Conservation (phyloP, 1,284 basidiomycete species). For the Sanghuangporus sanghuang region DNA sequence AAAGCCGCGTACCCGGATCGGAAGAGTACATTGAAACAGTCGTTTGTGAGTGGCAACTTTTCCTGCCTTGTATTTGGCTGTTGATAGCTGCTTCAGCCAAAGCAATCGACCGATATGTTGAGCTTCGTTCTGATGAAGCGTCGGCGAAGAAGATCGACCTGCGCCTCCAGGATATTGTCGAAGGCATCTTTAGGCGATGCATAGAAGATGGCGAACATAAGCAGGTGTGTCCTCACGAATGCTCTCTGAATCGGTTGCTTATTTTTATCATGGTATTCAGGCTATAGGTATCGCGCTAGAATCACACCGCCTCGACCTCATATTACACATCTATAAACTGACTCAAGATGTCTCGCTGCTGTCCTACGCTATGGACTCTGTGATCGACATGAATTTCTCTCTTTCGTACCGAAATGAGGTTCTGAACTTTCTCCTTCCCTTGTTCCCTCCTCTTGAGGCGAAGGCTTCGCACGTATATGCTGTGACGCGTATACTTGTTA, state of each 20-base stretch:
- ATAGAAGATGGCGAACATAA: conserved; percentile 85
- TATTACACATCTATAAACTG: conserved; percentile 69
- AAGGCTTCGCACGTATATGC: conserved; percentile 71
- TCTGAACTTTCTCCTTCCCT: conserved; percentile 78
- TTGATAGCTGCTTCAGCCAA: conserved; percentile 53
- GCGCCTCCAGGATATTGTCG: conserved; percentile 77
- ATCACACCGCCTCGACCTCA: conserved; percentile 79
- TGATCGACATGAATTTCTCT: conserved; percentile 78
- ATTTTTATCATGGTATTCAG: conserved; percentile 34
- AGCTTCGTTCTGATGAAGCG: conserved; percentile 47
- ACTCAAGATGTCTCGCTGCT: conserved; percentile 75
- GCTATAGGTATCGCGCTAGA: conserved; percentile 93
- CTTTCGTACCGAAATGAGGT: conserved; percentile 81
- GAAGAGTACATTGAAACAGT: conserved; percentile 93
- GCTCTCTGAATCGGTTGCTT: background rate
- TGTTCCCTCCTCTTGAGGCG: conserved; percentile 71
- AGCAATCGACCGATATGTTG: conserved; percentile 89
- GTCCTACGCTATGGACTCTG: conserved; percentile 87
- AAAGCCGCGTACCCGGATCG: conserved; percentile 53
- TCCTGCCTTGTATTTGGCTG: conserved; percentile 14
- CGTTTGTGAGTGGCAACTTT: conserved; percentile 61
- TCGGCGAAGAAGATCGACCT: conserved; percentile 62
- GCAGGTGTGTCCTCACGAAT: conserved; percentile 51
- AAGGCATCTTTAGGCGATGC: conserved; percentile 80
- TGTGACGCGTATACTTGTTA: conserved; percentile 84